A percentile compares a stretch with the other conserved stretches of the same genome.
Evolutionary conservation across 306 rosid species (phyloP).

Genomic region (Mimosa bimucronata): DNA sequence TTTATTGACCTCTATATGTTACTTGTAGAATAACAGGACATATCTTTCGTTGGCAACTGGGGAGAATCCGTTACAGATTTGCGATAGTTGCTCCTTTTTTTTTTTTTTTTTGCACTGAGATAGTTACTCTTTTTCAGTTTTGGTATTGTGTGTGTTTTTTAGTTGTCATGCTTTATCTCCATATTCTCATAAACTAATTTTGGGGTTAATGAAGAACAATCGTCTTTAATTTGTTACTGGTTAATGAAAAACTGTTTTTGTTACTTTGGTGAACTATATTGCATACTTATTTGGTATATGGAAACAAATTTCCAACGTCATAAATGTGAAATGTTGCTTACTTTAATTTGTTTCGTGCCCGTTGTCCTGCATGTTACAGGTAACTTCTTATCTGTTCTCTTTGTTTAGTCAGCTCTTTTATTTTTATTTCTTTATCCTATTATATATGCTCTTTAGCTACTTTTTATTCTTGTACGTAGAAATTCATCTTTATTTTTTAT

Average conservation of each 20-base stretch:
- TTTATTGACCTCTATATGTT: slow-evolving; percentile 17
- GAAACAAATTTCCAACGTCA: not conserved
- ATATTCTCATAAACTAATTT: not conserved
- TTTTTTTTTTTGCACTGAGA: slow-evolving; percentile 1
- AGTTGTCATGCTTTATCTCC: slow-evolving; percentile 1
- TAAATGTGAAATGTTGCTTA: not conserved
- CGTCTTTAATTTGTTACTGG: not conserved
- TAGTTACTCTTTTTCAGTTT: no score
- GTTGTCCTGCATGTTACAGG: not conserved
- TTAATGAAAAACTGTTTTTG: not conserved
- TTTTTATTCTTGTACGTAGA: not conserved
- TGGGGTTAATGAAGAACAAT: not conserved
- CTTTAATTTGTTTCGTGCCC: not conserved
- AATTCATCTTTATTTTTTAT: not conserved
- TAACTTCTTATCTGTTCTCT: not conserved
- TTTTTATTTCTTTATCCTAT: slow-evolving; percentile 4
- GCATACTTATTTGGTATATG: not conserved
- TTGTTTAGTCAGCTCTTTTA: not conserved
- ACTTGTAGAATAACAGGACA: slow-evolving; percentile 87
- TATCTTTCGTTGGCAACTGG: slow-evolving; percentile 98
- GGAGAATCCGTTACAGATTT: slow-evolving; percentile 69
- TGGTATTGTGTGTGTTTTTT: not conserved
- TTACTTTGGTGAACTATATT: no score
- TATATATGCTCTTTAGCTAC: not conserved
- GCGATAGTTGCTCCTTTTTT: slow-evolving; percentile 65